Base-by-base conservation (phyloP, 2,329 filamentous ascomycete genomes). In the Aspergillus sp. region DNA sequence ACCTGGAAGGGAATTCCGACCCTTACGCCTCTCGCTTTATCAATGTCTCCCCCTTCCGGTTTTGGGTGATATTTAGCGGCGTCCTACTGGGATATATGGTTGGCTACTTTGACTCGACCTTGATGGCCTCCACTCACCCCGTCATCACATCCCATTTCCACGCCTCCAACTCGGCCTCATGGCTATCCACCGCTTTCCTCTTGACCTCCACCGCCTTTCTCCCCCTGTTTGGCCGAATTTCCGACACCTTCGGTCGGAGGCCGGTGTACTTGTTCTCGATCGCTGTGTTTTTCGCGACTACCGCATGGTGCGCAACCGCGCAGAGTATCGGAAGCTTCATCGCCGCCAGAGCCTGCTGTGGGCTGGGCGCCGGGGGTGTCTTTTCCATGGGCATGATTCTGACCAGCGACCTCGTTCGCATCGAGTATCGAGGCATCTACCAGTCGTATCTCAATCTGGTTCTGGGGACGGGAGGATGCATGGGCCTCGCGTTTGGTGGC, bases 111-210 rank as follows among this genome's bases (percentile, higher is more conserved):
- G 89, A 93, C 73, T 81, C 82, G 10, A 93, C 88, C 3, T 81
- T 93, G 59, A 91, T 93, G 88, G 88, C 88, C 4, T 90, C 87
- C 2, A 86, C 82, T 40, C 89, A 94, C 68, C 88, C 89, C 0
- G 87, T 89, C 52, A 90, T 93, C 55, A 91, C 88, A 0, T 90
- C 87, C 0, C 84, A 92, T 68, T 93, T 93, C 69, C 76, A 85
- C 55, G 82, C 87, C 45, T 88, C 88, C 30, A 90, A 93, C 68
- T 84, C 84, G 44, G 89, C 89, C 3, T 90, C 88, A 2, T 94
- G 89, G 89, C 77, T 93, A 4, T 90, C 88, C 1, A 93, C 89
- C 0, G 83, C 87, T 0, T 93, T 91, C 58, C 72, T 93, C 33
- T 77, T 94, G 35, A 90, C 89, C 0, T 88, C 84, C 3, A 91